Evolutionary conservation across 208 protist genomes (phyloP).

Genomic region (Phytomonas sp.): DNA sequence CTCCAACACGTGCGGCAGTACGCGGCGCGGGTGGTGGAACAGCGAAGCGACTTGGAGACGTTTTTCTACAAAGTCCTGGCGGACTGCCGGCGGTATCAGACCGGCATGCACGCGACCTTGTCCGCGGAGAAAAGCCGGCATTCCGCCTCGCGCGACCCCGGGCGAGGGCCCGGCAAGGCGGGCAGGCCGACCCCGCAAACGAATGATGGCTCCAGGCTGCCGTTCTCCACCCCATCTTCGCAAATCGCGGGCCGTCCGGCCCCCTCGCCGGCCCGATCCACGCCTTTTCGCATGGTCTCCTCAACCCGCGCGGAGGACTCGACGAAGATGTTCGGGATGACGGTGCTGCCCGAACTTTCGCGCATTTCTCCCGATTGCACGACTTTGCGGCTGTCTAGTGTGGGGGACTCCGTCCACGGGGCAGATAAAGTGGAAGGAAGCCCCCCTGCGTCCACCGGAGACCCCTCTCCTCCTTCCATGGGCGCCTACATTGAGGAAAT

Average conservation of each 20-base stretch:
- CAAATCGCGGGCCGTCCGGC: not conserved
- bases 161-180: not conserved
- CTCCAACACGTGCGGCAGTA: slow-evolving; percentile 42
- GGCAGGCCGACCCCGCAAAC: not conserved
- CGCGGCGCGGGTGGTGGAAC: slow-evolving; percentile 39
- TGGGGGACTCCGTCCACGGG: not conserved
- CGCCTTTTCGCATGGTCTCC: not conserved
- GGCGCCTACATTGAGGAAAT: slow-evolving; percentile 46
- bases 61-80: slow-evolving; percentile 69
- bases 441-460: not conserved
- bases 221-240: not conserved
- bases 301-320: not conserved
- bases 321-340: not conserved
- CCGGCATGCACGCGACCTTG: slow-evolving; percentile 8
- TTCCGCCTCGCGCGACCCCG: not conserved
- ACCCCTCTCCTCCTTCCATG: slow-evolving; percentile 4
- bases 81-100: slow-evolving; percentile 43
- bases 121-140: slow-evolving; percentile 3
- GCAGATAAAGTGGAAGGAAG: not conserved
- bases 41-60: slow-evolving; percentile 66
- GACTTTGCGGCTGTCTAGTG: not conserved
- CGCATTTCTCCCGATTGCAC: not conserved
- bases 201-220: not conserved
- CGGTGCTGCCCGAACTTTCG: not conserved
- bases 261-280: not conserved